Evolutionary conservation across 2,329 filamentous ascomycete genomes (phyloP).

Genomic region (Tetracladium maxilliforme): DNA sequence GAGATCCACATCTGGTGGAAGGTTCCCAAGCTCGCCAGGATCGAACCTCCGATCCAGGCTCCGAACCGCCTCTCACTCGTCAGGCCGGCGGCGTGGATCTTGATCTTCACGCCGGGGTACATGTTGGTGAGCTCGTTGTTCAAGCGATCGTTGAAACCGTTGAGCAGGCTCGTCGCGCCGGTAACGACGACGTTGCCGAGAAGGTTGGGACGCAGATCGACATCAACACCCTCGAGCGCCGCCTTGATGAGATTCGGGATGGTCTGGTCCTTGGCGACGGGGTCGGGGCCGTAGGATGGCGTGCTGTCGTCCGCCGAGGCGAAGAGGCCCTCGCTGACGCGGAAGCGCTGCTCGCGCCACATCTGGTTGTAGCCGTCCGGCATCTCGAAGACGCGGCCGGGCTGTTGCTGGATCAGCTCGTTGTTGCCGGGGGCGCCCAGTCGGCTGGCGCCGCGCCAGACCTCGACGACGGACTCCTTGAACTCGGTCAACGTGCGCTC

Average conservation of each 20-base stretch:
- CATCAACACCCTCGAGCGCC: slow-evolving; percentile 67
- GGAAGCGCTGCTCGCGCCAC: slow-evolving; percentile 79
- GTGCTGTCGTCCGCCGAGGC: slow-evolving; percentile 64
- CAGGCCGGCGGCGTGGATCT: slow-evolving; percentile 75
- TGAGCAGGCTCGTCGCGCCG: slow-evolving; percentile 72
- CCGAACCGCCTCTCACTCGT: slow-evolving; percentile 84
- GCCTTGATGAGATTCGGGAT: slow-evolving; percentile 71
- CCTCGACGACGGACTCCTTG: slow-evolving; percentile 93
- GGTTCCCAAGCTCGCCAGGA: slow-evolving; percentile 84
- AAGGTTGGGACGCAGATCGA: slow-evolving; percentile 72
- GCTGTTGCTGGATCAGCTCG: slow-evolving; percentile 57
- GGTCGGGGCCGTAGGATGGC: slow-evolving; percentile 21
- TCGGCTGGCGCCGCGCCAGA: slow-evolving; percentile 71
- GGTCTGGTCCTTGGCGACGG: slow-evolving; percentile 58
- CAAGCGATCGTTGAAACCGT: slow-evolving; percentile 83
- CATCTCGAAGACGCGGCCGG: slow-evolving; percentile 88
- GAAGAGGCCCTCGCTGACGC: slow-evolving; percentile 78
- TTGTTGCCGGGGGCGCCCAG: slow-evolving; percentile 54
- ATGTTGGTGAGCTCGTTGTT: slow-evolving; percentile 69
- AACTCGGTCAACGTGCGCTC: slow-evolving; percentile 89
- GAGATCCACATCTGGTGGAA: slow-evolving; percentile 99
- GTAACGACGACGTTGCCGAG: slow-evolving; percentile 88
- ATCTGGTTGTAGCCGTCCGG: slow-evolving; percentile 93
- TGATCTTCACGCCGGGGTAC: slow-evolving; percentile 76
- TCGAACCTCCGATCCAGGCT: slow-evolving; percentile 92